Evolutionary conservation across 2,329 filamentous ascomycete genomes (phyloP).

Genomic region (Fusarium bactridioides): DNA sequence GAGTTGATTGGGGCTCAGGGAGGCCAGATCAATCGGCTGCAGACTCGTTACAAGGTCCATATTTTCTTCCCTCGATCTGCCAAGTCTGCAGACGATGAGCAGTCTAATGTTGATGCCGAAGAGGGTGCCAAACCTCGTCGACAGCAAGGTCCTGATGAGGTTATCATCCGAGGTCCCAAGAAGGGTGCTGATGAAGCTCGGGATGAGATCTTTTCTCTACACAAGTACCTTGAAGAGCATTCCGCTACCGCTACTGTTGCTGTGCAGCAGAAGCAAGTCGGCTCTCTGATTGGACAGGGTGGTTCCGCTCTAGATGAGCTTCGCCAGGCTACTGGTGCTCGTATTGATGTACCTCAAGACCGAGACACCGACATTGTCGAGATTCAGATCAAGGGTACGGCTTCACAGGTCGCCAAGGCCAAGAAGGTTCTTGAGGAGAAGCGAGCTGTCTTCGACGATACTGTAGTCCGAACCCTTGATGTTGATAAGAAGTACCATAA

Average conservation of each 20-base stretch:
- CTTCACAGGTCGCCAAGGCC: conserved; percentile 87
- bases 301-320: conserved; percentile 92
- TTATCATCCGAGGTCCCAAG: conserved; percentile 88
- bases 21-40: conserved; percentile 87
- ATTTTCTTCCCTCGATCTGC: conserved; percentile 86
- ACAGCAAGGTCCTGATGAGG: conserved; percentile 85
- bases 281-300: conserved; percentile 90
- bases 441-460: conserved; percentile 86
- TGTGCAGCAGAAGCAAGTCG: conserved; percentile 90
- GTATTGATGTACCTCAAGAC: conserved; percentile 88
- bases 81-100: conserved; percentile 73
- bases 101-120: conserved; percentile 73
- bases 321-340: conserved; percentile 82
- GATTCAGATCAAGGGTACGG: conserved; percentile 91
- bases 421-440: conserved; percentile 91
- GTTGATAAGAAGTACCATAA: conserved; percentile 96
- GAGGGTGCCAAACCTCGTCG: conserved; percentile 71
- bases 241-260: conserved; percentile 81
- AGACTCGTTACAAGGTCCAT: conserved; percentile 90
- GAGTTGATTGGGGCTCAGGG: conserved; percentile 92
- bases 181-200: conserved; percentile 91
- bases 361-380: conserved; percentile 80
- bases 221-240: conserved; percentile 91
- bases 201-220: conserved; percentile 86
- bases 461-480: conserved; percentile 82